Evolutionary conservation across 148 eudicot species (phyloP).

Genomic region (Rheum nobile): DNA sequence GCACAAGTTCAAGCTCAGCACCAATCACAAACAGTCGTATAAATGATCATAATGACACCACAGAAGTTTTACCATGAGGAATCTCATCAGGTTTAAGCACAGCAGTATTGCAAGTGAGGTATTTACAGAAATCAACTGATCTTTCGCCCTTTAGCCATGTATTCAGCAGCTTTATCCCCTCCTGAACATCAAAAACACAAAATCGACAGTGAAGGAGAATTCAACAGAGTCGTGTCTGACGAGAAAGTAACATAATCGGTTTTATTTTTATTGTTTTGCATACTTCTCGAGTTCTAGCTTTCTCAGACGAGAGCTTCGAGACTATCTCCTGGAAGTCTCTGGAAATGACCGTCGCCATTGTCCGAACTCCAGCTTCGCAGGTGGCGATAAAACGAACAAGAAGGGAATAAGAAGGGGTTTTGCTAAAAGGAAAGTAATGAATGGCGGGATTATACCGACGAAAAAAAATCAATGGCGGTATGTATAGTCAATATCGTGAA

Average conservation of each 20-base stretch:
- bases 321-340: slow-evolving; percentile 72
- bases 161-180: slow-evolving; percentile 73
- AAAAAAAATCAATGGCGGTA: no score
- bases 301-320: slow-evolving; percentile 60
- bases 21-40: background rate
- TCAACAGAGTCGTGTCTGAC: background rate
- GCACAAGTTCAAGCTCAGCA: background rate
- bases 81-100: slow-evolving; percentile 47
- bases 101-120: slow-evolving; percentile 45
- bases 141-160: slow-evolving; percentile 85
- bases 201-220: background rate
- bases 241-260: background rate
- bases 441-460: background rate
- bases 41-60: background rate
- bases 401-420: background rate
- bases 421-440: background rate
- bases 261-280: background rate
- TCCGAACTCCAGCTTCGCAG: slow-evolving; percentile 6
- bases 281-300: slow-evolving; percentile 76
- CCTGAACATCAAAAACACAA: slow-evolving; percentile 32
- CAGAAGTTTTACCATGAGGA: slow-evolving; percentile 55
- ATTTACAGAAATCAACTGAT: slow-evolving; percentile 54
- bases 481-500: no score
- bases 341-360: slow-evolving; percentile 39
- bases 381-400: background rate